Evolutionary conservation across 2,329 filamentous ascomycete species (phyloP).

Genomic region (Pseudogymnoascus sp.): DNA sequence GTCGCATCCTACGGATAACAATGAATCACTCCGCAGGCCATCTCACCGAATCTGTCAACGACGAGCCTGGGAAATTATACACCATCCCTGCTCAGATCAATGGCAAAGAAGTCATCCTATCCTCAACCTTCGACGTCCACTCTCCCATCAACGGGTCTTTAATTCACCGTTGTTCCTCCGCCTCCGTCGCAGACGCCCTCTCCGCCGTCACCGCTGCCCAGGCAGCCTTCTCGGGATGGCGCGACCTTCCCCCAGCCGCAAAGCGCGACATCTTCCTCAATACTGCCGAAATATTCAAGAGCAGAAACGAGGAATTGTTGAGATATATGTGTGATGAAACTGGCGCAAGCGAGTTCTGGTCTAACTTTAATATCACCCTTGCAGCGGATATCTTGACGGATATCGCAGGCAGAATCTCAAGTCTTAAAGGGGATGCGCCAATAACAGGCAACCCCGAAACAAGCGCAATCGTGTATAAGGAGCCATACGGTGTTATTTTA

Average conservation of each 20-base stretch:
- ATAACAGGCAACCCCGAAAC: conserved; percentile 36
- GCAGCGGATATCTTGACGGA: conserved; percentile 34
- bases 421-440: conserved; percentile 30
- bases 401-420: conserved; percentile 34
- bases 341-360: conserved; percentile 34
- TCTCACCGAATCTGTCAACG: background rate
- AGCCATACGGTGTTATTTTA: conserved; percentile 74
- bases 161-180: conserved; percentile 48
- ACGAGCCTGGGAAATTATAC: background rate
- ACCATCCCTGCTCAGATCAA: conserved; percentile 37
- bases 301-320: conserved; percentile 51
- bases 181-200: conserved; percentile 47
- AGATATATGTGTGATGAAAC: conserved; percentile 48
- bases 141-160: conserved; percentile 43
- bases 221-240: conserved; percentile 61
- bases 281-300: conserved; percentile 56
- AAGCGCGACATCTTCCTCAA: conserved; percentile 64
- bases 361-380: conserved; percentile 27
- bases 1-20: background rate
- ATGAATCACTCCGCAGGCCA: background rate
- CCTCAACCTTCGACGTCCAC: conserved; percentile 45
- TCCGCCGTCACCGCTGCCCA: conserved; percentile 47
- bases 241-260: conserved; percentile 47
- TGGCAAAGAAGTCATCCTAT: conserved; percentile 37
- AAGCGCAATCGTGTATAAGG: conserved; percentile 58